phyloP scores from a whole-genome alignment of 139 green algal species.

The Volvox reticuliferus region DNA sequence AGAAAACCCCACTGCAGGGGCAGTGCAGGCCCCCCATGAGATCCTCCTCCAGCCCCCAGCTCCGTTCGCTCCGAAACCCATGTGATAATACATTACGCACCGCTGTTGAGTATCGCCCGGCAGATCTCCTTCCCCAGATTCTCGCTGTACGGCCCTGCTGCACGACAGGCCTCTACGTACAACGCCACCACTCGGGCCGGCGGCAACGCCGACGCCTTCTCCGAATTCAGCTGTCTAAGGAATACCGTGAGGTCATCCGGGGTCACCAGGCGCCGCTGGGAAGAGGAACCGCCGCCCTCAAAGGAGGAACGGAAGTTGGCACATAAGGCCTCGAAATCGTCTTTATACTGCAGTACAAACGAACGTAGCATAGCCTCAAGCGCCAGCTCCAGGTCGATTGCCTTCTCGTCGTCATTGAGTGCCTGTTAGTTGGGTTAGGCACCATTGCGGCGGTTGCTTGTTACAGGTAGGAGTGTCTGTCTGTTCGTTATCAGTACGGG shows the following conservation, averaged over 20 bases:
- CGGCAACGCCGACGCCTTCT: conserved; percentile 26
- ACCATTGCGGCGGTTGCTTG: not conserved
- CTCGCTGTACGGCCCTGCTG: not conserved
- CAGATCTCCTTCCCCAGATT: conserved; percentile 23
- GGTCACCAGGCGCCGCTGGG: not conserved
- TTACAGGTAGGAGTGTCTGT: not conserved
- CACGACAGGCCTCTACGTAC: conserved; percentile 27
- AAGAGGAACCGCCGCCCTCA: not conserved
- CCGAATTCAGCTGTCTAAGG: conserved; percentile 23
- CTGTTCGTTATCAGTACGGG: too few relatives aligned
- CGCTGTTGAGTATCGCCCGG: conserved; percentile 28
- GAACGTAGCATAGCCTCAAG: conserved; percentile 51
- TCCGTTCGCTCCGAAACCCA: not conserved
- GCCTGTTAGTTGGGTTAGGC: conserved; percentile 17
- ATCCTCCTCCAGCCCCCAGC: too few relatives aligned
- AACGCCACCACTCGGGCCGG: not conserved
- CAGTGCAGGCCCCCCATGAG: too few relatives aligned
- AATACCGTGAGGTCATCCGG: conserved; percentile 32
- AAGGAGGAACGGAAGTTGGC: conserved; percentile 24
- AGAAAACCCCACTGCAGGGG: too few relatives aligned
- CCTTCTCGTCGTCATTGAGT: conserved; percentile 56
- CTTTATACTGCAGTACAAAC: conserved; percentile 46
- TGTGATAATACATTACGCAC: not conserved
- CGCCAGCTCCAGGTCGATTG: conserved; percentile 57
- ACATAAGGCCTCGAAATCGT: conserved; percentile 49